A percentile compares a stretch with the other conserved stretches of the same genome.
Evolutionary conservation across 1,284 basidiomycete species (phyloP).

Genomic region (Vanrija pseudolonga): DNA sequence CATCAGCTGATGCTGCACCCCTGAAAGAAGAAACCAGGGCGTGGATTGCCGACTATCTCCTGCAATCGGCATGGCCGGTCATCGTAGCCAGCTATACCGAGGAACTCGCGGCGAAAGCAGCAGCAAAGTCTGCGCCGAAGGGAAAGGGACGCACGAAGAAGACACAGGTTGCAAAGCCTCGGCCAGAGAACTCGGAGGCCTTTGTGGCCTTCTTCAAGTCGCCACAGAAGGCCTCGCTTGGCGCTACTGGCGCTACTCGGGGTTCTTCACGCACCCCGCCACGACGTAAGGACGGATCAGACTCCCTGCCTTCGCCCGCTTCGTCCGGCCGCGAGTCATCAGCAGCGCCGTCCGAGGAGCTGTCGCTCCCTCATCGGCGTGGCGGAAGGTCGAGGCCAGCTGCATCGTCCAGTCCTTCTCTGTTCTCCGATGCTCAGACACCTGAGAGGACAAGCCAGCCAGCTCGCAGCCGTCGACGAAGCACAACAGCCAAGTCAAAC

Average conservation of each 20-base stretch:
- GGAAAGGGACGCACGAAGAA: neutral
- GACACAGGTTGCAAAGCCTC: neutral
- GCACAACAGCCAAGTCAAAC: neutral
- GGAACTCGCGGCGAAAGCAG: constrained; percentile 19
- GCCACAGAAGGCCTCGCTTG: neutral
- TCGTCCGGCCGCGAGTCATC: no score
- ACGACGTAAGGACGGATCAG: no score
- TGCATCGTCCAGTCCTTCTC: no score
- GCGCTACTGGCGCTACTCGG: neutral
- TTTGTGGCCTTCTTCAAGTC: neutral
- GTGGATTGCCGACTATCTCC: constrained; percentile 35
- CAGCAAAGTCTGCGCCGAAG: neutral
- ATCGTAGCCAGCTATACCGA: constrained; percentile 26
- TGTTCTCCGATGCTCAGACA: no score
- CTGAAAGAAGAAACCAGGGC: constrained; percentile 25
- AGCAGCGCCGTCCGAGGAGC: no score
- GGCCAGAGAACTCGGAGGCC: neutral
- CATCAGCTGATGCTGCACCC: neutral
- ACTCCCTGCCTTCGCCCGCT: no score
- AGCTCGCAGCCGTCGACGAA: neutral
- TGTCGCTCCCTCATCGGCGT: no score
- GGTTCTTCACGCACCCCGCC: neutral
- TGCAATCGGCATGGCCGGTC: constrained; percentile 32
- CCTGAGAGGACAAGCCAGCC: neutral
- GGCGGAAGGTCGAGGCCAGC: no score